Evolutionary conservation across 202 grass and related monocot genomes (phyloP).

Genomic region (Elaeis oleifera): DNA sequence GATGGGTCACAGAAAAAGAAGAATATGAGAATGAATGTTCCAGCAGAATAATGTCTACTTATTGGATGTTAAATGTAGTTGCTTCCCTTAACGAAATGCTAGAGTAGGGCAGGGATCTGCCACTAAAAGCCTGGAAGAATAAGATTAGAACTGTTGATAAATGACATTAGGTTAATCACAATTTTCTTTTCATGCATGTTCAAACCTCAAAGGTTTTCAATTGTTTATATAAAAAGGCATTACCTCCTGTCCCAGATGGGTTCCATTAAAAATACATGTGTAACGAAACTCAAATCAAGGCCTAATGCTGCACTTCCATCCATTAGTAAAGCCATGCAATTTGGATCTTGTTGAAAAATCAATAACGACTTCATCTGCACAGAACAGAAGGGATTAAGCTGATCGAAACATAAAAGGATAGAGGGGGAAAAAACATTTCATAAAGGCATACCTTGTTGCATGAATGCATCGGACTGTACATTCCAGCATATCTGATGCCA

Average conservation of each 20-base stretch:
- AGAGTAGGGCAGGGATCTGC: no score
- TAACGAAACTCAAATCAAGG: constrained; percentile 94
- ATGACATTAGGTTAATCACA: no score
- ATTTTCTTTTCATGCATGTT: no score
- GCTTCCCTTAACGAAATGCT: no score
- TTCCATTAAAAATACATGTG: constrained; percentile 92
- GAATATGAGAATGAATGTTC: no score
- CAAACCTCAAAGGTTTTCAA: no score
- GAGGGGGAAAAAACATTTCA: background rate
- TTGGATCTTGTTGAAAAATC: constrained; percentile 73
- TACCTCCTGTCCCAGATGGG: constrained; percentile 99
- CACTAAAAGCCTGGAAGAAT: no score
- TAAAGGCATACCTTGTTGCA: constrained; percentile 52
- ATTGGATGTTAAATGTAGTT: no score
- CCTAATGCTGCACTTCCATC: constrained; percentile 95
- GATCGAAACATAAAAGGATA: background rate
- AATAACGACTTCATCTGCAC: constrained; percentile 66
- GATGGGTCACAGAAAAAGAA: no score
- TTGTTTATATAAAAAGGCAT: background rate
- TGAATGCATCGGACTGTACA: constrained; percentile 94
- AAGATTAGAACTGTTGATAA: no score
- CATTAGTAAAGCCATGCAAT: constrained; percentile 84
- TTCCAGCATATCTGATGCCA: constrained; percentile 70
- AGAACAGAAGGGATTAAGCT: constrained; percentile 14
- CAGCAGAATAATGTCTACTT: no score